phyloP scores from a whole-genome alignment of 1,284 basidiomycete genomes.

The Leccinum subfulvum region DNA sequence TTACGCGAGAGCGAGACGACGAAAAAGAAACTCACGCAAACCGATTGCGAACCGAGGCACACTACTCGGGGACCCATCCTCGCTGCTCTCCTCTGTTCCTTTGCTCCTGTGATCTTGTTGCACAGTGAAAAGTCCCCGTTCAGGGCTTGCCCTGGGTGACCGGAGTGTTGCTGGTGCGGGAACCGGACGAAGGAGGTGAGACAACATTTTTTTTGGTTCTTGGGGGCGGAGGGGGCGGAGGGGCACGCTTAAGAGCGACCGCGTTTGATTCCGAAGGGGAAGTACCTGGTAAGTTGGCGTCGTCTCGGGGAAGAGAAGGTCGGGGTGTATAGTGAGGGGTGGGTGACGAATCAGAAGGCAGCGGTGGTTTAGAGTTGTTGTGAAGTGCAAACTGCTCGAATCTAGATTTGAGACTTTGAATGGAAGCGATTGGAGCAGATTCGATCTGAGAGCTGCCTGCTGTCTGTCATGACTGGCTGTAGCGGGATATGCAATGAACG shows the following conservation, averaged over 20 bases:
- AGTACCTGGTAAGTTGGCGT: too few species aligned
- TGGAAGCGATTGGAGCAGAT: constrained; percentile 53
- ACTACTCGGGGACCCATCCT: constrained; percentile 24
- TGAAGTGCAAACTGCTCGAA: constrained; percentile 51
- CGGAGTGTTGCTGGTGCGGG: too few species aligned
- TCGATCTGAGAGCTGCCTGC: constrained; percentile 38
- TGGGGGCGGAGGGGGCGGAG: too few species aligned
- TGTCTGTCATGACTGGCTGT: constrained; percentile 19
- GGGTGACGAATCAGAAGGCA: constrained; percentile 26
- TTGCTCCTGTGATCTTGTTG: constrained; percentile 10
- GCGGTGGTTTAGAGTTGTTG: constrained; percentile 15
- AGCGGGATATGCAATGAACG: neutral
- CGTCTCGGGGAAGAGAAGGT: constrained; percentile 39
- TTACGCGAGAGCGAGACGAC: neutral
- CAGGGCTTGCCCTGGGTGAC: too few species aligned
- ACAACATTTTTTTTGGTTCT: too few species aligned
- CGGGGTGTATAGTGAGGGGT: constrained; percentile 43
- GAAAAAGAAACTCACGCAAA: constrained; percentile 48
- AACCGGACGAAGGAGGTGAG: too few species aligned
- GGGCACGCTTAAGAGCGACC: too few species aligned
- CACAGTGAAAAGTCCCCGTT: too few species aligned
- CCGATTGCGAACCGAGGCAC: constrained; percentile 49
- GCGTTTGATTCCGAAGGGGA: too few species aligned
- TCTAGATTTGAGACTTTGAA: constrained; percentile 62
- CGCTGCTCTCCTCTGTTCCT: constrained; percentile 16